Percentiles rank a stretch among this genome's conserved stretches.
Conservation (phyloP, 2,329 filamentous ascomycete species). For the Coniochaeta sp. region DNA sequence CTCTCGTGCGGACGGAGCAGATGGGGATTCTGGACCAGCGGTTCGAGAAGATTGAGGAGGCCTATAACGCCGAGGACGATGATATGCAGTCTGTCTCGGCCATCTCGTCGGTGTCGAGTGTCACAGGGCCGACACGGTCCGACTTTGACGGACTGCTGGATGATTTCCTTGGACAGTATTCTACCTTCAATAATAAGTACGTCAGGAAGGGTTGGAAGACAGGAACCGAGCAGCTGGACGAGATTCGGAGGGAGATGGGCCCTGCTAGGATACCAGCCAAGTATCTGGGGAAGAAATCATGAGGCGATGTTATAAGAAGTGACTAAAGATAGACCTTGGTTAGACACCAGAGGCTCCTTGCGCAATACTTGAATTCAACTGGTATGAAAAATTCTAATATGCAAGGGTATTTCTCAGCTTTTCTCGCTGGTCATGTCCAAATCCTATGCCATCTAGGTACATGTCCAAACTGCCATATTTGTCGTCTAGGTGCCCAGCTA, state of each 20-base stretch:
- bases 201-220: conserved; percentile 76
- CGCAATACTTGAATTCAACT: no score
- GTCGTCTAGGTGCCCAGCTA: conserved; percentile 49
- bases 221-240: conserved; percentile 84
- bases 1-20: conserved; percentile 84
- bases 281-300: conserved; percentile 4
- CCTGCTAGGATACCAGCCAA: conserved; percentile 53
- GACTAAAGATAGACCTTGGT: background rate
- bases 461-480: conserved; percentile 58
- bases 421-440: conserved; percentile 35
- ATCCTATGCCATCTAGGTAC: conserved; percentile 61
- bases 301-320: background rate
- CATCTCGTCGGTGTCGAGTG: conserved; percentile 57
- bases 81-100: conserved; percentile 51
- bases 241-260: conserved; percentile 74
- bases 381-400: conserved; percentile 1
- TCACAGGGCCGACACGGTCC: conserved; percentile 58
- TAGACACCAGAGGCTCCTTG: background rate
- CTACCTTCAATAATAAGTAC: conserved; percentile 63
- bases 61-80: conserved; percentile 49
- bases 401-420: conserved; percentile 25
- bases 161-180: conserved; percentile 76
- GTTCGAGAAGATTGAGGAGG: conserved; percentile 85
- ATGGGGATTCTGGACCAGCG: conserved; percentile 78
- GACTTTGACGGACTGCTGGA: conserved; percentile 92